phyloP scores from a whole-genome alignment of 306 rosid genomes.

The Vachellia pachyceras region DNA sequence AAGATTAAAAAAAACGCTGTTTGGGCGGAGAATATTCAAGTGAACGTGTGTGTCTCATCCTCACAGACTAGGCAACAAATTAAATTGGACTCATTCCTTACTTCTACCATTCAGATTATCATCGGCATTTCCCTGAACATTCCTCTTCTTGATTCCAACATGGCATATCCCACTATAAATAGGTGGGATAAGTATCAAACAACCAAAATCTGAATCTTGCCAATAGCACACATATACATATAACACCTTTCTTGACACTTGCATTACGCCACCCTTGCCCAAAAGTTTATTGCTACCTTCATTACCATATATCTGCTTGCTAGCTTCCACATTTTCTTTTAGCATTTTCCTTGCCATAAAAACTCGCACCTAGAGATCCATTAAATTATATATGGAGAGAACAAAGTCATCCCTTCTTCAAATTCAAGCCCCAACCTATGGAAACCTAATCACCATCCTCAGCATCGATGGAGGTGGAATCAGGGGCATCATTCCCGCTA shows the following conservation, averaged over 20 bases:
- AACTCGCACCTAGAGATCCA: too few species aligned
- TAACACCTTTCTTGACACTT: too few species aligned
- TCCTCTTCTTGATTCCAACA: neutral
- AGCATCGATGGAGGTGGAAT: conserved; percentile 17
- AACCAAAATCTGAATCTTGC: neutral
- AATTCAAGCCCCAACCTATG: neutral
- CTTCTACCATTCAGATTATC: neutral
- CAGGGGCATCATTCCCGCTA: conserved; percentile 8
- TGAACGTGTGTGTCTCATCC: neutral
- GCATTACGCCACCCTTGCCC: neutral
- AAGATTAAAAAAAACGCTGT: neutral
- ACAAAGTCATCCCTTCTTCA: conserved; percentile 1
- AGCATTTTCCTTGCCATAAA: too few species aligned
- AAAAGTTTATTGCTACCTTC: neutral
- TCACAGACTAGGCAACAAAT: neutral
- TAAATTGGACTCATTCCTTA: neutral
- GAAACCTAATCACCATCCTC: conserved; percentile 1
- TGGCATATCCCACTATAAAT: neutral
- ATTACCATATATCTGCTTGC: neutral
- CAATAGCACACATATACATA: too few species aligned
- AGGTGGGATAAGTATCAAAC: neutral
- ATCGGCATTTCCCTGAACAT: neutral
- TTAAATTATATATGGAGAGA: neutral
- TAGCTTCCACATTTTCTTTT: neutral
- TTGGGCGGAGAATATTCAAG: neutral